These are phyloP conservation scores for Gossypium rotundifolium DNA, from an alignment of 345 rosid species.

Conservation along the genomic window DNA sequence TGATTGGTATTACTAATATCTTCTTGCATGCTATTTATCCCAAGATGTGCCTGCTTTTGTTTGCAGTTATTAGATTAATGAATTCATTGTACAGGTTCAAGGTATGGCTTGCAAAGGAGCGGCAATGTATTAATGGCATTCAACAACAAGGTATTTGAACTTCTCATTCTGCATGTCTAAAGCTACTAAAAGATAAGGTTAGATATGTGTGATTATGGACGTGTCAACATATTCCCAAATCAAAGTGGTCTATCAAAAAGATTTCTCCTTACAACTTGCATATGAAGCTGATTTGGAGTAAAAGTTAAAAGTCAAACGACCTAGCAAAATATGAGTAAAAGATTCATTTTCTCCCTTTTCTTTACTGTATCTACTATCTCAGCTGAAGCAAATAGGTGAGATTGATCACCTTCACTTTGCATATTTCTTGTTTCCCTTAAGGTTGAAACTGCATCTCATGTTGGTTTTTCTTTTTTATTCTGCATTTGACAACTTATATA, in stretches of 20 bases:
- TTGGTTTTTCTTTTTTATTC: neutral
- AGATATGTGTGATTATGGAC: neutral
- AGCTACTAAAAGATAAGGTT: neutral
- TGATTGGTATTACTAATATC: constrained; percentile 56
- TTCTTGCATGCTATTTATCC: neutral
- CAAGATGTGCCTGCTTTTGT: constrained; percentile 5
- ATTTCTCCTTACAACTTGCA: neutral
- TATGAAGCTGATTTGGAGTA: constrained; percentile 9
- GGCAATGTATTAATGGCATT: constrained; percentile 88
- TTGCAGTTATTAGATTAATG: constrained; percentile 22
- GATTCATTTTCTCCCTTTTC: neutral
- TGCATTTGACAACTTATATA: neutral
- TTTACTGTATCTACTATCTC: neutral
- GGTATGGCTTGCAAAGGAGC: constrained; percentile 87
- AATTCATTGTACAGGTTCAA: constrained; percentile 55
- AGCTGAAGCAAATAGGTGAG: neutral
- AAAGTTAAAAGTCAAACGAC: neutral
- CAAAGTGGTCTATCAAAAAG: neutral
- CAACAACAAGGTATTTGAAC: constrained; percentile 77
- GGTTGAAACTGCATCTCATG: neutral
- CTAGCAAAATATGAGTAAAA: neutral
- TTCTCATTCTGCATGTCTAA: neutral
- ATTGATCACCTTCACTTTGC: neutral
- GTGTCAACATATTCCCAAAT: neutral
- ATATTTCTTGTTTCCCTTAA: neutral